Conservation (phyloP, 768 basidiomycete species). For the Phanerodontia chrysosporium region DNA sequence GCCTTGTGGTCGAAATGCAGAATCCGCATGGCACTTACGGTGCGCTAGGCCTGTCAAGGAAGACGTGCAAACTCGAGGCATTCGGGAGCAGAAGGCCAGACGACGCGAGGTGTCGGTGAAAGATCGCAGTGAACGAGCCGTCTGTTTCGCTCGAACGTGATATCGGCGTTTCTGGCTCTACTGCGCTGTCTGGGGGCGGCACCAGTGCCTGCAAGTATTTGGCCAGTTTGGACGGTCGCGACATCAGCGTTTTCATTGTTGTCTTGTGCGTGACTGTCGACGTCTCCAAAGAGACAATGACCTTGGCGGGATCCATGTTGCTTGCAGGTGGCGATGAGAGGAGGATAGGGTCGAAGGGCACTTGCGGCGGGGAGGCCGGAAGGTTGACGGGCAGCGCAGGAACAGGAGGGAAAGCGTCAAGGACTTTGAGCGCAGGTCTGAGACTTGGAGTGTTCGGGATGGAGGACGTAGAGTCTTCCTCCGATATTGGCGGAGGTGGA, state of each 20-base stretch:
- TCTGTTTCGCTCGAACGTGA: slow-evolving; percentile 52
- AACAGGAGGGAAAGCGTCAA: slow-evolving; percentile 40
- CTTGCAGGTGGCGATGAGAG: slow-evolving; percentile 43
- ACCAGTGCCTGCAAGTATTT: slow-evolving; percentile 27
- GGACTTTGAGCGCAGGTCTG: slow-evolving; percentile 26
- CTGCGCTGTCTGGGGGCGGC: slow-evolving; percentile 11
- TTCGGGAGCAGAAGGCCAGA: slow-evolving; percentile 48
- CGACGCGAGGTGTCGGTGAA: slow-evolving; percentile 60
- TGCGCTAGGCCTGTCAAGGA: slow-evolving; percentile 75
- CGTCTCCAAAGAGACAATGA: slow-evolving; percentile 73
- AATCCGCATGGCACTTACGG: slow-evolving; percentile 49
- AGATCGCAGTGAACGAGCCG: slow-evolving; percentile 43
- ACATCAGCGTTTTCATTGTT: slow-evolving; percentile 60
- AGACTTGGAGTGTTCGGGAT: slow-evolving; percentile 20
- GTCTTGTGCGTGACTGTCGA: slow-evolving; percentile 63
- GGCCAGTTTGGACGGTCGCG: slow-evolving; percentile 65
- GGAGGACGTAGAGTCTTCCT: slow-evolving; percentile 8
- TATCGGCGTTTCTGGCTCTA: slow-evolving; percentile 21
- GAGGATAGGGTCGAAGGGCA: slow-evolving; percentile 64
- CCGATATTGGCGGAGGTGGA: slow-evolving; percentile 14
- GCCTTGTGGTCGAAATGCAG: slow-evolving; percentile 30
- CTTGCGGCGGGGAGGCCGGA: slow-evolving; percentile 40
- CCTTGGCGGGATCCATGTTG: slow-evolving; percentile 50
- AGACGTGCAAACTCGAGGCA: slow-evolving; percentile 56
- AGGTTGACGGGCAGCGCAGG: slow-evolving; percentile 47